Percentiles rank a stretch among this genome's conserved stretches.
phyloP scores from a whole-genome alignment of 768 basidiomycete genomes.

The button mushroom (Agaricus bisporus) region DNA sequence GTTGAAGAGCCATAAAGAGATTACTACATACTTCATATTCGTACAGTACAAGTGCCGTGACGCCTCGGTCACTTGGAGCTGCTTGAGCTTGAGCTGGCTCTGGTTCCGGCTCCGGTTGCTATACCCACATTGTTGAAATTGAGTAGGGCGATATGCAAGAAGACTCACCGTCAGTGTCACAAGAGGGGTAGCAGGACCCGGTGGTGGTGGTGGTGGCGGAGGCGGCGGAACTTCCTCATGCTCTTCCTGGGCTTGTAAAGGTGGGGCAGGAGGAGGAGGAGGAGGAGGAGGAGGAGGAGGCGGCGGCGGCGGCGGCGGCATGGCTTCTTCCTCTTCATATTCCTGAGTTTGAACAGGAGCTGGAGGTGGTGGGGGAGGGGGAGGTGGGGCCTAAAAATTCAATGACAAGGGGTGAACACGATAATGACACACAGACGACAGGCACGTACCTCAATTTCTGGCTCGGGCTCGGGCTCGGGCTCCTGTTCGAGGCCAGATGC shows the following conservation, averaged over 20 bases:
- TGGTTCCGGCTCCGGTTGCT: slow-evolving; percentile 25
- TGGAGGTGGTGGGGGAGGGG: slow-evolving; percentile 28
- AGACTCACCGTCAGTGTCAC: slow-evolving; percentile 23
- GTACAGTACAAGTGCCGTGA: slow-evolving; percentile 72
- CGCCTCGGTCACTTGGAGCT: slow-evolving; percentile 32
- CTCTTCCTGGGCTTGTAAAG: slow-evolving; percentile 16
- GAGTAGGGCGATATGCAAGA: neutral
- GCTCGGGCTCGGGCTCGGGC: slow-evolving; percentile 17
- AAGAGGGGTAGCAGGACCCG: slow-evolving; percentile 40
- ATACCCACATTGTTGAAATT: slow-evolving; percentile 17
- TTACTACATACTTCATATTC: slow-evolving; percentile 61
- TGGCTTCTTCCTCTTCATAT: slow-evolving; percentile 16
- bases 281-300: slow-evolving; percentile 30
- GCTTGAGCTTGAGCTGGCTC: slow-evolving; percentile 24
- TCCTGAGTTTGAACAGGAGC: slow-evolving; percentile 25
- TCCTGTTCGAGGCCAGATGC: slow-evolving; percentile 22
- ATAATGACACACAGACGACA: neutral
- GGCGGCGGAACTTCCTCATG: slow-evolving; percentile 21
- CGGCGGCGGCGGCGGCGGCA: slow-evolving; percentile 29
- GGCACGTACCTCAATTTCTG: slow-evolving; percentile 16
- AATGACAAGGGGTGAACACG: slow-evolving; percentile 1
- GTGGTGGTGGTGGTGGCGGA: slow-evolving; percentile 45
- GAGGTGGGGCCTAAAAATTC: slow-evolving; percentile 24
- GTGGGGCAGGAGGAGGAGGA: slow-evolving; percentile 33
- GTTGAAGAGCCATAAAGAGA: neutral